Percentiles rank a stretch among this genome's conserved stretches.
Evolutionary conservation across 1,284 basidiomycete species (phyloP).

Genomic region (Afroboletus lepidellus): DNA sequence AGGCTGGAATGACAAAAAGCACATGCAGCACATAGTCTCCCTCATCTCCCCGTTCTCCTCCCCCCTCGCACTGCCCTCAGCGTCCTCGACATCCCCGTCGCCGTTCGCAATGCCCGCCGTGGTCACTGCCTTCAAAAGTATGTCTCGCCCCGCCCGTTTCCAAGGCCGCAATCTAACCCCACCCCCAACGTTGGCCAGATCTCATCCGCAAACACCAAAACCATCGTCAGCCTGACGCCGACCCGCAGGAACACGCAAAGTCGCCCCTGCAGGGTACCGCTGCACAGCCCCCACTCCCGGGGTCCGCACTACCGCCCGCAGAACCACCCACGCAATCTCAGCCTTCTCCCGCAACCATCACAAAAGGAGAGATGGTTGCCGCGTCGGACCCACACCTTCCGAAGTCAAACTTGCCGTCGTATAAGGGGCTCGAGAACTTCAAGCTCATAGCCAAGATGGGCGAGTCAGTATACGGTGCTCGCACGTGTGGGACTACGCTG

Average conservation of each 20-base stretch:
- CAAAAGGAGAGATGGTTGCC: conserved; percentile 64
- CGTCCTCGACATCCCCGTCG: conserved; percentile 9
- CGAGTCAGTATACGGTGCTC: conserved; percentile 62
- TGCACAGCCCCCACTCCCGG: conserved; percentile 28
- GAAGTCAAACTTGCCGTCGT: conserved; percentile 76
- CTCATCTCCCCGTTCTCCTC: conserved; percentile 6
- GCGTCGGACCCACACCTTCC: conserved; percentile 77
- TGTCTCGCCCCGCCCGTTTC: conserved; percentile 13
- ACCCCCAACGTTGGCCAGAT: conserved; percentile 46
- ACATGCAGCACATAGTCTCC: conserved; percentile 15
- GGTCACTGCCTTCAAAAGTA: conserved; percentile 75
- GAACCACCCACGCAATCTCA: conserved; percentile 36
- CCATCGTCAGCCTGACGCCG: conserved; percentile 39
- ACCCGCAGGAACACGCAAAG: conserved; percentile 30
- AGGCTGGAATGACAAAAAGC: conserved; percentile 35
- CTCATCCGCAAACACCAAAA: conserved; percentile 80
- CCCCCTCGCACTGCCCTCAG: not conserved
- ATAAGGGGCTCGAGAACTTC: conserved; percentile 85
- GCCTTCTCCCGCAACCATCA: conserved; percentile 39
- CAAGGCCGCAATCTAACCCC: conserved; percentile 18
- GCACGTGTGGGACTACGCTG: conserved; percentile 9
- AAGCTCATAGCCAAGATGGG: conserved; percentile 90
- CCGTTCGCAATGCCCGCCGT: conserved; percentile 39
- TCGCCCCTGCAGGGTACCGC: conserved; percentile 30
- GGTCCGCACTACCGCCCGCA: conserved; percentile 25